These are phyloP conservation scores for Juncus inflexus DNA, from an alignment of 176 grass and related monocot species.

Conservation along the genomic window DNA sequence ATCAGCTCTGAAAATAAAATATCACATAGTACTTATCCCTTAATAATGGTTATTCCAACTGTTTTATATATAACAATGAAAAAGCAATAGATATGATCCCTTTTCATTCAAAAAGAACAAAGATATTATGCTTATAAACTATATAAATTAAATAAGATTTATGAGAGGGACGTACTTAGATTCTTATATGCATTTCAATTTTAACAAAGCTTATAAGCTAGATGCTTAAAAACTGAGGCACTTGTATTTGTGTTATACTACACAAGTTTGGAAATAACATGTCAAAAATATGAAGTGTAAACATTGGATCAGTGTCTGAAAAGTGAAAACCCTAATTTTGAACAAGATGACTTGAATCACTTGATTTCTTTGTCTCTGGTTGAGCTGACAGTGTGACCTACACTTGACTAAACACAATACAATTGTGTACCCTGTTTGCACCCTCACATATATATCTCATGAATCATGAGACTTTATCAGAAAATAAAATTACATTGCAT, in stretches of 20 bases:
- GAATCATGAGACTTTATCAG: too few relatives aligned
- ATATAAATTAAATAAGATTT: conserved; percentile 3
- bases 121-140: conserved; percentile 31
- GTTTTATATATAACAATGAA: conserved; percentile 18
- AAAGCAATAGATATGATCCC: conserved; percentile 23
- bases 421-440: conserved; percentile 1
- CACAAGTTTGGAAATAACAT: too few relatives aligned
- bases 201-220: neutral
- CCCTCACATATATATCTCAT: neutral
- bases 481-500: too few relatives aligned
- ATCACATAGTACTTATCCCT: neutral
- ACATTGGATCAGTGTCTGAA: too few relatives aligned
- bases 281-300: too few relatives aligned
- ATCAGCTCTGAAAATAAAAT: neutral
- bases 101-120: conserved; percentile 23
- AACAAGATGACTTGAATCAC: neutral
- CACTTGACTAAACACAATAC: neutral
- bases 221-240: too few relatives aligned
- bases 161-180: neutral
- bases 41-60: neutral
- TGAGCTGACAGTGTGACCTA: conserved; percentile 22
- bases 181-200: conserved; percentile 20
- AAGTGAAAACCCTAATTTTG: too few relatives aligned
- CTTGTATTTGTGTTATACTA: too few relatives aligned
- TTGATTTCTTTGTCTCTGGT: conserved; percentile 16